Evolutionary conservation across 495 filamentous ascomycete genomes (phyloP).

Genomic region (Baudoinia panamericana): DNA sequence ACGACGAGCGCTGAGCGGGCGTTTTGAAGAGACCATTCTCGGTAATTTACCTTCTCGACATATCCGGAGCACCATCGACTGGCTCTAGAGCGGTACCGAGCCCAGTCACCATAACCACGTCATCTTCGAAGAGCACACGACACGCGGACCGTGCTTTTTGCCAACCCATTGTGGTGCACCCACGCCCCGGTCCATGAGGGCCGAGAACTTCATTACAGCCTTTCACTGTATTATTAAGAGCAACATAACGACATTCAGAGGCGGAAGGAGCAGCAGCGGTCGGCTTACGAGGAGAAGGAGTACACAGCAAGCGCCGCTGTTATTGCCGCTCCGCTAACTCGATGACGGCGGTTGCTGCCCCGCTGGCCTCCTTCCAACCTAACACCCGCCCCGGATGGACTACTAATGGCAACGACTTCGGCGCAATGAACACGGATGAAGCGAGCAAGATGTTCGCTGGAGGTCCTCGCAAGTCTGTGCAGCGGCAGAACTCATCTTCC

Average conservation of each 20-base stretch:
- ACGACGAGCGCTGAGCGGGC: no score
- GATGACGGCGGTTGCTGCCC: constrained; percentile 97
- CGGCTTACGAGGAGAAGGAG: no score
- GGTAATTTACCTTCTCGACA: no score
- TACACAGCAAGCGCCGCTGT: background rate
- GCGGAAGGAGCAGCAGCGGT: background rate
- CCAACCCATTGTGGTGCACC: background rate
- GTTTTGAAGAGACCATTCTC: no score
- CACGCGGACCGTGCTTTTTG: background rate
- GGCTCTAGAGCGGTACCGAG: no score
- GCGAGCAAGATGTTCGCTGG: constrained; percentile 72
- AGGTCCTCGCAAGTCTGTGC: constrained; percentile 57
- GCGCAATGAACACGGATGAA: constrained; percentile 76
- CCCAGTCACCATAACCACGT: no score
- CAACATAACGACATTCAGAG: background rate
- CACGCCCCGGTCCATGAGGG: background rate
- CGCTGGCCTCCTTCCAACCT: constrained; percentile 75
- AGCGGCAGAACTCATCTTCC: constrained; percentile 78
- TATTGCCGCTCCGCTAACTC: constrained; percentile 1
- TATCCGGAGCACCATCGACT: no score
- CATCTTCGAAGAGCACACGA: constrained; percentile 9
- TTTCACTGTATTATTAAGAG: background rate
- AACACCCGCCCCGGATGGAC: constrained; percentile 53
- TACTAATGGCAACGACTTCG: constrained; percentile 62
- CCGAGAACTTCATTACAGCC: background rate